phyloP scores from a whole-genome alignment of 768 basidiomycete genomes.

The Rhizopogon sp. region DNA sequence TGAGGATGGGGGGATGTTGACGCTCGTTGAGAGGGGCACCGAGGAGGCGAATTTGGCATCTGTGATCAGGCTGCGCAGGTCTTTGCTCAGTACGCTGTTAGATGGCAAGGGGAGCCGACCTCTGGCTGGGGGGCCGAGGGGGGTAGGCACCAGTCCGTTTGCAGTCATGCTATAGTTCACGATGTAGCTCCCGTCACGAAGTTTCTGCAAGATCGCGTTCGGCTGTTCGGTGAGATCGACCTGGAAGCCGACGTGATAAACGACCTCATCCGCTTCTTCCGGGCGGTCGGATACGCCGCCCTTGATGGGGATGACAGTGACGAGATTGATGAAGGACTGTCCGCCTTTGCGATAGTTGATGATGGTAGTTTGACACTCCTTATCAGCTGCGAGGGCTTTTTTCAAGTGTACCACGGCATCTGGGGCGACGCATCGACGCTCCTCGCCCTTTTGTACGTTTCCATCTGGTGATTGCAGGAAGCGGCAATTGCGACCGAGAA shows the following conservation, averaged over 20 bases:
- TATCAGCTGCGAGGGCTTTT: constrained; percentile 60
- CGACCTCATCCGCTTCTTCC: constrained; percentile 65
- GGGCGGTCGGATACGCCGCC: constrained; percentile 46
- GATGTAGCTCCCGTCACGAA: constrained; percentile 73
- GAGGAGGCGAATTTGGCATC: constrained; percentile 44
- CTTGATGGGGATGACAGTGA: constrained; percentile 83
- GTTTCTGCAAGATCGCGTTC: constrained; percentile 72
- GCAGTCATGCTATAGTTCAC: constrained; percentile 46
- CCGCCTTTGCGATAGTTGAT: constrained; percentile 89
- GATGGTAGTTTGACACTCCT: constrained; percentile 85
- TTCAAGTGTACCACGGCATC: constrained; percentile 63
- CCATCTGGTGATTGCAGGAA: constrained; percentile 81
- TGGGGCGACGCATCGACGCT: constrained; percentile 57
- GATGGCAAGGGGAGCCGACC: constrained; percentile 5
- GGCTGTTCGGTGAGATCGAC: constrained; percentile 89
- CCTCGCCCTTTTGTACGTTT: constrained; percentile 44
- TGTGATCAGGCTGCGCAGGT: constrained; percentile 44
- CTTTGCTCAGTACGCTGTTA: constrained; percentile 39
- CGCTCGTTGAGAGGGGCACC: constrained; percentile 38
- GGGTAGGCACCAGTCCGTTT: constrained; percentile 3
- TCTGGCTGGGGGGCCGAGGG: constrained; percentile 12
- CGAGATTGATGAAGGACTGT: constrained; percentile 83
- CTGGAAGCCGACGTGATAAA: constrained; percentile 93
- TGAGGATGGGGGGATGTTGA: constrained; percentile 29
- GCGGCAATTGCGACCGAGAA: constrained; percentile 87